Conservation (phyloP, 2,329 filamentous ascomycete genomes). For the Cladophialophora exuberans region DNA sequence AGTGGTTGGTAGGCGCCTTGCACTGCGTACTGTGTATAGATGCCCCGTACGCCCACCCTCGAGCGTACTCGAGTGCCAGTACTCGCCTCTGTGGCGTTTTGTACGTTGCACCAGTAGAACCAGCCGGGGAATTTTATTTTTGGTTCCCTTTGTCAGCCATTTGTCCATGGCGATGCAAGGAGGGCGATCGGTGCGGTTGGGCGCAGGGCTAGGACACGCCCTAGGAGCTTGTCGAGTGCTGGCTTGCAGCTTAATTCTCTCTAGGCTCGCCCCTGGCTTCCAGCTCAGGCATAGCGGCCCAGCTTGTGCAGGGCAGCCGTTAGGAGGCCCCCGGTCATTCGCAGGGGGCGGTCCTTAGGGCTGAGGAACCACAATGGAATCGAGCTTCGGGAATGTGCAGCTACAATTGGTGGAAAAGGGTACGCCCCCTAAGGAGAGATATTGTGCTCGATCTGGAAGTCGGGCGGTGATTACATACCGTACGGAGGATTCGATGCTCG, state of each 20-base stretch:
- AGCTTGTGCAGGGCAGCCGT: neutral
- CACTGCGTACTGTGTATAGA: no score
- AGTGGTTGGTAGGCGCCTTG: no score
- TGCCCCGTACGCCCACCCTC: no score
- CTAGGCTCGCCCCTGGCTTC: conserved; percentile 18
- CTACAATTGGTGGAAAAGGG: conserved; percentile 22
- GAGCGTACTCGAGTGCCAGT: neutral
- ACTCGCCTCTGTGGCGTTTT: neutral
- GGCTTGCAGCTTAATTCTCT: neutral
- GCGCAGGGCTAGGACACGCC: neutral
- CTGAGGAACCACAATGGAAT: no score
- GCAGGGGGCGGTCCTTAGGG: conserved; percentile 18
- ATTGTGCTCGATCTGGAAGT: conserved; percentile 19
- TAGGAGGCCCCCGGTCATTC: conserved; percentile 5
- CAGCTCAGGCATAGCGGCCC: conserved; percentile 4
- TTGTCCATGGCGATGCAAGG: conserved; percentile 8
- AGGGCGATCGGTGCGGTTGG: conserved; percentile 22
- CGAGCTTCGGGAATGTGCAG: no score
- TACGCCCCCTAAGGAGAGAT: neutral
- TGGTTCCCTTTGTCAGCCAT: conserved; percentile 22
- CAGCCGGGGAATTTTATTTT: conserved; percentile 21
- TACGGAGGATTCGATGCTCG: no score
- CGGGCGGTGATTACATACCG: neutral
- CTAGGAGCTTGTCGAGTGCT: conserved; percentile 2
- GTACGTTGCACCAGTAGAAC: neutral